These are phyloP conservation scores for Pharus latifolius DNA, from an alignment of 176 grass and related monocot species.

Conservation along the genomic window DNA sequence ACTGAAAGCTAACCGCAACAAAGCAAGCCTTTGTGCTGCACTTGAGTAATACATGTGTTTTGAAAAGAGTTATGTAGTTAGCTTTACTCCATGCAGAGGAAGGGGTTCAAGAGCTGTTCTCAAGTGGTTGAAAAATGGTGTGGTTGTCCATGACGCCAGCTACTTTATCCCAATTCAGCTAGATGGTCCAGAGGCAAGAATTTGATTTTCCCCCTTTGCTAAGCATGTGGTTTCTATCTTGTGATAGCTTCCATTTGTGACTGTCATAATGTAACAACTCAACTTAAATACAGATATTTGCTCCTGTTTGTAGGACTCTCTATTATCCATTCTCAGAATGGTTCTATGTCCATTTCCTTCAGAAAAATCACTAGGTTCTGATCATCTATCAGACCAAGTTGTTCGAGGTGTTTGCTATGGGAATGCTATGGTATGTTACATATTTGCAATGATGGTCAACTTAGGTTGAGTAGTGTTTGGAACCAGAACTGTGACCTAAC, in stretches of 20 bases:
- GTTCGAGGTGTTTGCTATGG: constrained; percentile 54
- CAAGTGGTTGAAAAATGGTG: constrained; percentile 43
- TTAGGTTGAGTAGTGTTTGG: neutral
- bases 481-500: constrained; percentile 2
- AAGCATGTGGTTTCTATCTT: neutral
- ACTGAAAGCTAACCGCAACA: neutral
- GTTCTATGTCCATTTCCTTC: constrained; percentile 33
- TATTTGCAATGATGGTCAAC: constrained; percentile 4
- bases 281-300: neutral
- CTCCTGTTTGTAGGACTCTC: constrained; percentile 35
- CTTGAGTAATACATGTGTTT: neutral
- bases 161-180: constrained; percentile 62
- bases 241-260: neutral
- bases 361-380: constrained; percentile 2
- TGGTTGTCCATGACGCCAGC: constrained; percentile 60
- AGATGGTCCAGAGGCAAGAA: constrained; percentile 53
- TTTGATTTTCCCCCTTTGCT: neutral
- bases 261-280: neutral
- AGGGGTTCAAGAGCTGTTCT: constrained; percentile 70
- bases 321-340: constrained; percentile 51
- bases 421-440: constrained; percentile 69
- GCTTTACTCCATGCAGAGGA: constrained; percentile 33
- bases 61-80: neutral
- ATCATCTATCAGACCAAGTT: constrained; percentile 25
- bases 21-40: neutral